Percentiles rank a stretch among this genome's conserved stretches.
Conservation (phyloP, 78 protist species). For the Pigoraptor vietnamica region DNA sequence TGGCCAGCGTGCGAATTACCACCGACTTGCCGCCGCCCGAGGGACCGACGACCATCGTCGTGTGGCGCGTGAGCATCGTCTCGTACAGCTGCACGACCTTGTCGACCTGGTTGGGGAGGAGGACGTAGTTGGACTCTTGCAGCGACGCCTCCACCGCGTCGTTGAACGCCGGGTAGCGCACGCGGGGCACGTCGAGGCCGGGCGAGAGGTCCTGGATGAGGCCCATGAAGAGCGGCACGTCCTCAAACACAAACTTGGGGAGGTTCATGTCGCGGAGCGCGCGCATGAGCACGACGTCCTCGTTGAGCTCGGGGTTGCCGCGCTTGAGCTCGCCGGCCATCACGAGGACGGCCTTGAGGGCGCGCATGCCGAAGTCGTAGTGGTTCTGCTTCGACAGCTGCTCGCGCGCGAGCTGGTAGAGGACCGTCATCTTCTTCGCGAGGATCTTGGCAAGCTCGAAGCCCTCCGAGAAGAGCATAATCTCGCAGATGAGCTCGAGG, state of each 20-base stretch:
- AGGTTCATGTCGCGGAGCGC: constrained; percentile 88
- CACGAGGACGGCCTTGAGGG: constrained; percentile 82
- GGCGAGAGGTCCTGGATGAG: constrained; percentile 81
- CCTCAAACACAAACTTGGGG: constrained; percentile 91
- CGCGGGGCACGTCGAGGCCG: constrained; percentile 42
- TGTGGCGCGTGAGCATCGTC: constrained; percentile 82
- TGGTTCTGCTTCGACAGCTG: constrained; percentile 87
- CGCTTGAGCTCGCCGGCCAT: constrained; percentile 92
- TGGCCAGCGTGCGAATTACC: constrained; percentile 45
- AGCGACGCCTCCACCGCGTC: constrained; percentile 35
- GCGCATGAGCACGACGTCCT: constrained; percentile 79
- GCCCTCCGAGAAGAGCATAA: constrained; percentile 87
- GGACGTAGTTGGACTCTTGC: not conserved
- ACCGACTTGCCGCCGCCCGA: constrained; percentile 87
- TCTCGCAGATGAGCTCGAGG: constrained; percentile 72
- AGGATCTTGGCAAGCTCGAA: constrained; percentile 51
- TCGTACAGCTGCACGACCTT: constrained; percentile 88
- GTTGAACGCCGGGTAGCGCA: constrained; percentile 37
- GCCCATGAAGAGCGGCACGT: constrained; percentile 85
- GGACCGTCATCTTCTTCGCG: constrained; percentile 84
- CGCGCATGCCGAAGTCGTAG: constrained; percentile 88
- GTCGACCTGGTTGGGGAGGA: constrained; percentile 52
- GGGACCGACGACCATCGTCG: constrained; percentile 92
- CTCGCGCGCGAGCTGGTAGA: constrained; percentile 74
- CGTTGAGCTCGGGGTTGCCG: constrained; percentile 43